Evolutionary conservation across 192 early-diverging fungal genomes (phyloP), one percentile per base, ranked within the genome.

Genomic region (Podochytrium sp.): DNA sequence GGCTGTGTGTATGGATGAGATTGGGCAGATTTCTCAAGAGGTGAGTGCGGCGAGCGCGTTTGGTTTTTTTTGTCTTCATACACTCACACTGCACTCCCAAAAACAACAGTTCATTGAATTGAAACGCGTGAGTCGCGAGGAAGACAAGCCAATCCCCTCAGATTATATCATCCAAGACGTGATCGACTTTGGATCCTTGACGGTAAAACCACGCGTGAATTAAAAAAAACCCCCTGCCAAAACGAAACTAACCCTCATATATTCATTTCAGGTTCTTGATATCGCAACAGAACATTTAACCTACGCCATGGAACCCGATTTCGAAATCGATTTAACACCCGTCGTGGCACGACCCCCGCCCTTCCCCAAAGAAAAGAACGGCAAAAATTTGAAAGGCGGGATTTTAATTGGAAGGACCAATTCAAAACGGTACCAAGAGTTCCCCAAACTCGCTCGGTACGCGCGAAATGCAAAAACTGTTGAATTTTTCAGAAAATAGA

Each of bases 401-500:
- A 10, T 37, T 34, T 37, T 4, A 3, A 47, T 33, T 62, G 53
- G 53, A 67, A 61, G 59, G n/a, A n/a, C n/a, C 66, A 70, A 39
- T 41, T 51, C 30, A 12, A 70, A 55, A 63, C 33, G 62, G 43
- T 75, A 74, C 50, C 34, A 53, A 20, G 69, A 63, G 37, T 83
- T 79, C 53, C 73, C 71, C 7, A 35, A 62, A 16, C 34, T 85
- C 12, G 25, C 67, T 18, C 18, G 84, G 42, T 33, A 34, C n/a
- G n/a, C 33, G 23, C n/a, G 84, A 50, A 85, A 83, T 68, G 84
- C 84, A 50, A 73, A 56, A 41, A 80, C 79, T 29, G 79, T 80
- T 25, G 61, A 65, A n/a, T 80, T 74, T 49, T 76, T 76, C 41
- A 12, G 33, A 29, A 47, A 47, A 47, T 47, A 47, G 43, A 7